Base-by-base conservation (phyloP, 2,329 filamentous ascomycete species). In the Cladophialophora yegresii region DNA sequence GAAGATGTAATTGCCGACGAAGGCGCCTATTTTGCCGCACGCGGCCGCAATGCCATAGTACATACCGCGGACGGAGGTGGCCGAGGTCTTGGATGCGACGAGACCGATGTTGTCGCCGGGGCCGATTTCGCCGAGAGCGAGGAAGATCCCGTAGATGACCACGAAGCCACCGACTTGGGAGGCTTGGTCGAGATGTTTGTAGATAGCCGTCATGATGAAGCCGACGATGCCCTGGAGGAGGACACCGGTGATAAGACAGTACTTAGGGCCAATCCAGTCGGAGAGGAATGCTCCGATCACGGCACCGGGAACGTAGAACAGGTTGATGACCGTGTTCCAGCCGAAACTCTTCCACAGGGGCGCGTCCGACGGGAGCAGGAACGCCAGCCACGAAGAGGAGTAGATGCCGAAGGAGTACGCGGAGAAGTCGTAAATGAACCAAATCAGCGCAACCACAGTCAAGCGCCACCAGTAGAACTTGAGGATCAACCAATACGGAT, bases 41-140 rank as follows among this genome's bases (percentile, higher is more conserved):
- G 79, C 79, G 0, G 80, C 80, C 7, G 79, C 79, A 58, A 81
- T 79, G 8, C 78, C 85, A 72, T 88, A 88, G 75, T 87, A 88
- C 73, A 90, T 86, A 2, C 92, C 93, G 45, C 92, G 85, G n/a
- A 97, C 88, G 20, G 90, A 89, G 4, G 93, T 96, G 0, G 93
- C 91, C 72, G 88, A 92, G 1, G 91, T 93, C 81, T 96, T 96
- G 54, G 90, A 89, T 0, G 93, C 92, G 32, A 96, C 77, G 0
- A 96, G 83, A 2, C 92, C 92, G 70, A 96, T 96, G 75, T 96
- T 96, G 80, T 96, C 90, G 12, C 93, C 93, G 0, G 93, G 92
- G 0, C 93, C 92, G 47, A 96, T 78, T 75, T 95, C 91, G 56
- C 91, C 91, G 1, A 93, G 82, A 0, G 88, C 85, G 1, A 91